Evolutionary conservation across 441 rosid species (phyloP).

Genomic region (Arabidopsis hybrid): DNA sequence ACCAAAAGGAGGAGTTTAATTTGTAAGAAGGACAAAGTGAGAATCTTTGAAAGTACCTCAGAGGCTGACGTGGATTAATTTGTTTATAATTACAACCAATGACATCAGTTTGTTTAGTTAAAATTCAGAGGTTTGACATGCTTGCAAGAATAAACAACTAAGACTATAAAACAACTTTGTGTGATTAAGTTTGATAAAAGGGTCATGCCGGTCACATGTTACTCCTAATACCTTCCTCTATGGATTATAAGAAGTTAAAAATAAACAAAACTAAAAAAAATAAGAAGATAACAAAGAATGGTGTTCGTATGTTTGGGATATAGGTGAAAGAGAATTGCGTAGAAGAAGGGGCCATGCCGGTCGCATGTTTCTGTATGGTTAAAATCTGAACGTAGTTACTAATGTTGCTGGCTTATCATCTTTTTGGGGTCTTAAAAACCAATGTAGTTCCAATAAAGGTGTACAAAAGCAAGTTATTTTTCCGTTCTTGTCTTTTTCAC

Average conservation of each 20-base stretch:
- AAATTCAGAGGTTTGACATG: neutral
- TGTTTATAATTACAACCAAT: neutral
- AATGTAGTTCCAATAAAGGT: neutral
- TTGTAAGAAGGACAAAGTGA: too few relatives aligned
- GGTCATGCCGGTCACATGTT: constrained; percentile 27
- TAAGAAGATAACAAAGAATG: constrained; percentile 7
- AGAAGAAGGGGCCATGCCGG: constrained; percentile 8
- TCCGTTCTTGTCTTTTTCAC: too few relatives aligned
- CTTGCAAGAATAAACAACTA: neutral
- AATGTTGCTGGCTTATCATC: neutral
- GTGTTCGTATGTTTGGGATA: neutral
- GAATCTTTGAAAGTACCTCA: too few relatives aligned
- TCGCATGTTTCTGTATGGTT: constrained; percentile 31
- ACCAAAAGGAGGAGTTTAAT: too few relatives aligned
- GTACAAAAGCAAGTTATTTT: too few relatives aligned
- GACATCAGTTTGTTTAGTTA: neutral
- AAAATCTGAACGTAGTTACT: neutral
- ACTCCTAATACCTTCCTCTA: neutral
- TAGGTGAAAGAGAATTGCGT: constrained; percentile 22
- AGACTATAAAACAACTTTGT: neutral
- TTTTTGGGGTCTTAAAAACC: neutral
- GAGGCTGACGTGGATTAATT: neutral
- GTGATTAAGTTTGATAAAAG: neutral
- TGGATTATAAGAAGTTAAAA: neutral
- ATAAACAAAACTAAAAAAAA: neutral